Conservation (phyloP, 495 filamentous ascomycete genomes). For the Xylaria flabelliformis region DNA sequence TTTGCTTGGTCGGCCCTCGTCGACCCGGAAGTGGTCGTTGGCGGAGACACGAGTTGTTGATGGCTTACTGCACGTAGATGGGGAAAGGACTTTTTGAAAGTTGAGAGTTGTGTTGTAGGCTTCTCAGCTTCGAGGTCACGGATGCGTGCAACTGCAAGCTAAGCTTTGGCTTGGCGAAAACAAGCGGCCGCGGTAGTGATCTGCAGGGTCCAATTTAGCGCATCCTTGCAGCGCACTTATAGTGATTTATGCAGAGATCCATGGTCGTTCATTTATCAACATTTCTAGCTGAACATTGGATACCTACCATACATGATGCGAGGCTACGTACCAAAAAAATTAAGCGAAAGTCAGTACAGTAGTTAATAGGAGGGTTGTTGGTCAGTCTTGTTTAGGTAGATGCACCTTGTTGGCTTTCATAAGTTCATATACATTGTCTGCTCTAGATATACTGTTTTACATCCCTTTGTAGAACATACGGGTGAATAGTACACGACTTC, state of each 20-base stretch:
- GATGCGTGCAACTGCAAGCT: not conserved
- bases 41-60: not conserved
- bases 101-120: not conserved
- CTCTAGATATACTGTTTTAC: conserved; percentile 26
- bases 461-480: conserved; percentile 19
- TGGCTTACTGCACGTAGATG: not conserved
- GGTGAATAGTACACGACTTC: conserved; percentile 17
- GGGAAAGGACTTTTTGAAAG: not conserved
- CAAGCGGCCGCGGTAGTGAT: conserved; percentile 10
- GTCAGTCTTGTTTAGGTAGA: not conserved
- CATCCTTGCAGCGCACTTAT: conserved; percentile 1
- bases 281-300: not conserved
- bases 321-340: not conserved
- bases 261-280: not conserved
- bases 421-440: conserved; percentile 21
- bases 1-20: not conserved
- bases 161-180: conserved; percentile 6
- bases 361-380: not conserved
- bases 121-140: conserved; percentile 7
- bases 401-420: not conserved
- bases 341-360: not conserved
- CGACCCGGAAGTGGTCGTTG: not conserved
- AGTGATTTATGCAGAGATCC: not conserved
- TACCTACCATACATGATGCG: not conserved
- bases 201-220: conserved; percentile 25